Percentiles rank a stretch among this genome's conserved stretches.
These are phyloP conservation scores for Verticillium nubilum DNA, from an alignment of 2,329 filamentous ascomycete genomes.

Conservation along the genomic window DNA sequence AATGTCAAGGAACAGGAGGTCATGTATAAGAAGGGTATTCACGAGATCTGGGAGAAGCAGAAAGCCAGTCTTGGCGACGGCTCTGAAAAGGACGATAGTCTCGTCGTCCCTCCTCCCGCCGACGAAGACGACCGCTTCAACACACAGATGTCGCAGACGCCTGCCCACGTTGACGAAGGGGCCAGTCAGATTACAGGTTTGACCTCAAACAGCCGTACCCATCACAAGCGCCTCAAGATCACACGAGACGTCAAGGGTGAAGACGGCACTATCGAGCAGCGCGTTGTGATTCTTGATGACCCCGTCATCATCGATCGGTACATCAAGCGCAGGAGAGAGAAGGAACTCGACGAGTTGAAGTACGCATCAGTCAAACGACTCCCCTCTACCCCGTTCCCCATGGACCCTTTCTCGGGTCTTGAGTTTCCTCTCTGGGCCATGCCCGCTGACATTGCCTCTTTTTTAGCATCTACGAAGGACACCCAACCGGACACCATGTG, in stretches of 20 bases:
- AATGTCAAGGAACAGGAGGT: slow-evolving; percentile 93
- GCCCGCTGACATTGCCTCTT: slow-evolving; percentile 11
- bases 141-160: slow-evolving; percentile 63
- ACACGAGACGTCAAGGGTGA: slow-evolving; percentile 50
- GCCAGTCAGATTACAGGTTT: slow-evolving; percentile 71
- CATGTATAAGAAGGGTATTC: slow-evolving; percentile 87
- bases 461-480: slow-evolving; percentile 15
- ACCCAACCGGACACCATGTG: slow-evolving; percentile 10
- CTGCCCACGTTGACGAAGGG: slow-evolving; percentile 68
- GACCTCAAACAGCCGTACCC: slow-evolving; percentile 59
- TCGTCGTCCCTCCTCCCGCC: slow-evolving; percentile 47
- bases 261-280: slow-evolving; percentile 50
- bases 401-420: slow-evolving; percentile 7
- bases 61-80: slow-evolving; percentile 69
- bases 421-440: slow-evolving; percentile 9
- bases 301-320: slow-evolving; percentile 87
- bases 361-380: slow-evolving; percentile 5
- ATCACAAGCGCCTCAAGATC: slow-evolving; percentile 67
- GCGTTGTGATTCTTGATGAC: slow-evolving; percentile 69
- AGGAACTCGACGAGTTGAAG: slow-evolving; percentile 53
- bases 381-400: slow-evolving; percentile 1
- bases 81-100: slow-evolving; percentile 60
- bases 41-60: slow-evolving; percentile 88
- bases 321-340: slow-evolving; percentile 67
- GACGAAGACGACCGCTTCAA: slow-evolving; percentile 67